Conservation (phyloP, 257 asterid genomes). For the Fraxinus americana region DNA sequence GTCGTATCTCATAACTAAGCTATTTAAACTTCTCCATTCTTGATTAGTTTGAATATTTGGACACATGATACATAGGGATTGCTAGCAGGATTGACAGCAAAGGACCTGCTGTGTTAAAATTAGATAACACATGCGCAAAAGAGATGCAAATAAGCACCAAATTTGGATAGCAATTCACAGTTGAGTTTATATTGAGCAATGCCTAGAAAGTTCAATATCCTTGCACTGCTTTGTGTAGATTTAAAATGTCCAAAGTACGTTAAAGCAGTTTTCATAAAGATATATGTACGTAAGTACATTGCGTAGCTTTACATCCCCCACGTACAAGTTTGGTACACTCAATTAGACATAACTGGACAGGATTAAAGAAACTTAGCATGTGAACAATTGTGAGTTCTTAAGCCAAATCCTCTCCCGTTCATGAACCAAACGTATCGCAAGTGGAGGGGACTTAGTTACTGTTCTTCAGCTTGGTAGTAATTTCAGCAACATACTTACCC, state of each 20-base stretch:
- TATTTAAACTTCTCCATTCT: background rate
- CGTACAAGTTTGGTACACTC: background rate
- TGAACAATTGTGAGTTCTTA: background rate
- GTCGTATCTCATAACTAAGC: too few relatives aligned
- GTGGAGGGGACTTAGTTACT: background rate
- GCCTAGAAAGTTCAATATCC: background rate
- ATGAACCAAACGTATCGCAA: background rate
- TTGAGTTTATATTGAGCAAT: background rate
- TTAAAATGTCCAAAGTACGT: background rate
- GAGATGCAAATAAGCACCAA: background rate
- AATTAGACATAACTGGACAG: background rate
- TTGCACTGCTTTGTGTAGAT: background rate
- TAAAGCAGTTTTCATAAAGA: background rate
- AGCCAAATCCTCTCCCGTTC: background rate
- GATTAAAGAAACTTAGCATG: background rate
- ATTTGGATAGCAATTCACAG: background rate
- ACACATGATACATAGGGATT: background rate
- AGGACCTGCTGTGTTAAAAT: background rate
- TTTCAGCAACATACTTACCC: constrained; percentile 74
- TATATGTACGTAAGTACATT: background rate
- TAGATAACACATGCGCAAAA: background rate
- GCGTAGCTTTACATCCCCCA: background rate
- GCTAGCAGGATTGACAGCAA: background rate
- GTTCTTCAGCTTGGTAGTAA: constrained; percentile 63
- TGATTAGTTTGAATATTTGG: background rate